Conservation (phyloP, 371 early-diverging fungal species). For the Pancytospora epiphaga region DNA sequence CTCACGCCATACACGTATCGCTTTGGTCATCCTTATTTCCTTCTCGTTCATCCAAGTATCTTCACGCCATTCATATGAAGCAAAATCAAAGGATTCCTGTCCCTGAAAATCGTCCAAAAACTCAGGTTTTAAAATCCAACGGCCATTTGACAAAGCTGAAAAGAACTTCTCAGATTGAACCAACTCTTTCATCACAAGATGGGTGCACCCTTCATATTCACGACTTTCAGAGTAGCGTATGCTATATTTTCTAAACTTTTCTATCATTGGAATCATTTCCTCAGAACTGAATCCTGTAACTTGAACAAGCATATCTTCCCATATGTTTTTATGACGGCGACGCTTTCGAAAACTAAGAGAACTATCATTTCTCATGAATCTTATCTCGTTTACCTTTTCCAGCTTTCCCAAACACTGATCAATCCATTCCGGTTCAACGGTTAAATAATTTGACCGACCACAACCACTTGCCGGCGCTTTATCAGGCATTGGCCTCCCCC, state of each 20-base stretch:
- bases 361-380: conserved; percentile 22
- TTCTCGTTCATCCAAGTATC: conserved; percentile 22
- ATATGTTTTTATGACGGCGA: neutral
- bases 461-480: conserved; percentile 16
- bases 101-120: conserved; percentile 52
- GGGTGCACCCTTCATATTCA: conserved; percentile 52
- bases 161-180: conserved; percentile 59
- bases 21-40: conserved; percentile 33
- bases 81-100: conserved; percentile 39
- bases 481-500: neutral
- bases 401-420: conserved; percentile 51
- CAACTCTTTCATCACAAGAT: conserved; percentile 57
- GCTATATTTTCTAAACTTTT: conserved; percentile 35
- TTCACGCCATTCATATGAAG: conserved; percentile 45
- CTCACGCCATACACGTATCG: conserved; percentile 46
- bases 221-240: conserved; percentile 40
- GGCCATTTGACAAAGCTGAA: conserved; percentile 48
- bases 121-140: conserved; percentile 51
- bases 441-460: neutral
- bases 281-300: too few species aligned
- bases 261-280: too few species aligned
- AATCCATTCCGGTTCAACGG: conserved; percentile 44
- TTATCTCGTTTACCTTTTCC: conserved; percentile 43
- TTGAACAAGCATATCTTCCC: conserved; percentile 46
- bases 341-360: neutral